A percentile compares a stretch with the other conserved stretches of the same genome.
Conservation (phyloP, 352 stramenopile genomes). For the Phytophthora nicotianae region DNA sequence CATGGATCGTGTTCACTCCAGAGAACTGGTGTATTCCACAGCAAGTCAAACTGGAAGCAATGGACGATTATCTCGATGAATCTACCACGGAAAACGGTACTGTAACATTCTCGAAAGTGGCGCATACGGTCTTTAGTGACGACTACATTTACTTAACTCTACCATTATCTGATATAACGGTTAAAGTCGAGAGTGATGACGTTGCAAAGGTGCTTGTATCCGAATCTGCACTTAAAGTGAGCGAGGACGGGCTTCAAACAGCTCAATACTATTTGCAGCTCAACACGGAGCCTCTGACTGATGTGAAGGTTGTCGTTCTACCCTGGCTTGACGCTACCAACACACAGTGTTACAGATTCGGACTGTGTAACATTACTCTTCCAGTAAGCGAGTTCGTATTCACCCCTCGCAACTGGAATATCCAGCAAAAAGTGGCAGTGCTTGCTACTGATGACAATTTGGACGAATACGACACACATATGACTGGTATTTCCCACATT, state of each 20-base stretch:
- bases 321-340: constrained; percentile 65
- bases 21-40: constrained; percentile 75
- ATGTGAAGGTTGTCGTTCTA: constrained; percentile 65
- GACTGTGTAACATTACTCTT: constrained; percentile 74
- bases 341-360: constrained; percentile 79
- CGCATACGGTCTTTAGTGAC: constrained; percentile 65
- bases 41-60: constrained; percentile 45
- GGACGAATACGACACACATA: constrained; percentile 69
- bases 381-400: constrained; percentile 57
- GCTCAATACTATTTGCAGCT: constrained; percentile 59
- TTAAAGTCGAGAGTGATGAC: constrained; percentile 69
- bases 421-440: constrained; percentile 59
- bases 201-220: constrained; percentile 67
- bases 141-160: constrained; percentile 67
- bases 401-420: constrained; percentile 65
- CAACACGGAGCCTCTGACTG: constrained; percentile 62
- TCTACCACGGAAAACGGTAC: constrained; percentile 41
- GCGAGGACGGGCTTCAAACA: constrained; percentile 50
- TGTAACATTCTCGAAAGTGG: constrained; percentile 66
- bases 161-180: constrained; percentile 38
- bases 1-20: constrained; percentile 76
- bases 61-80: constrained; percentile 74
- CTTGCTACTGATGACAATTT: constrained; percentile 67
- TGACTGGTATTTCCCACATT: constrained; percentile 71
- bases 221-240: constrained; percentile 52